Evolutionary conservation across 306 rosid genomes (phyloP).

Genomic region (Cicer arietinum): DNA sequence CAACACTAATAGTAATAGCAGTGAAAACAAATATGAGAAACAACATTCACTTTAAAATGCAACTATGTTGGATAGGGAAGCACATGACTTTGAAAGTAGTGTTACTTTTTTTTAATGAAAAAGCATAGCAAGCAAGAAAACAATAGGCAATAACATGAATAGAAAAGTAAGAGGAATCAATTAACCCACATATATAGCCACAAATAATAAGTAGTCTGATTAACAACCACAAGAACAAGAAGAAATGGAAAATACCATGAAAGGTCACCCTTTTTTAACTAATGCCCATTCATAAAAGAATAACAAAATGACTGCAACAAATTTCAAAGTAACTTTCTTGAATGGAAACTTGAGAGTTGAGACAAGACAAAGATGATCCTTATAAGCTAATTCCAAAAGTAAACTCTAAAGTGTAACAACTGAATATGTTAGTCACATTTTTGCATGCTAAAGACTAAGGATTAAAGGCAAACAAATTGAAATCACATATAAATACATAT

Average conservation of each 20-base stretch:
- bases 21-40: background rate
- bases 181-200: background rate
- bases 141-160: background rate
- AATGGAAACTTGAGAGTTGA: slow-evolving; percentile 32
- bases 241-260: slow-evolving; percentile 8
- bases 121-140: slow-evolving; percentile 28
- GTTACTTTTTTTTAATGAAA: background rate
- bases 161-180: background rate
- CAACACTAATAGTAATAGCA: slow-evolving; percentile 17
- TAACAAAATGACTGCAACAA: slow-evolving; percentile 22
- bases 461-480: background rate
- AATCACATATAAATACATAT: background rate
- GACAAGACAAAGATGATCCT: background rate
- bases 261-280: slow-evolving; percentile 3
- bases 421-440: background rate
- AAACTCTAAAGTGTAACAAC: slow-evolving; percentile 15
- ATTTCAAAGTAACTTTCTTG: slow-evolving; percentile 23
- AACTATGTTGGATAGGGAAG: background rate
- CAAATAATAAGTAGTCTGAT: slow-evolving; percentile 8
- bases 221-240: slow-evolving; percentile 3
- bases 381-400: slow-evolving; percentile 17
- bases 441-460: background rate
- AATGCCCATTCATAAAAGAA: background rate
- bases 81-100: background rate
- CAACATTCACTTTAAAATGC: background rate